These are phyloP conservation scores for Backusella psychrophila DNA, from an alignment of 192 early-diverging fungal species.

Conservation along the genomic window DNA sequence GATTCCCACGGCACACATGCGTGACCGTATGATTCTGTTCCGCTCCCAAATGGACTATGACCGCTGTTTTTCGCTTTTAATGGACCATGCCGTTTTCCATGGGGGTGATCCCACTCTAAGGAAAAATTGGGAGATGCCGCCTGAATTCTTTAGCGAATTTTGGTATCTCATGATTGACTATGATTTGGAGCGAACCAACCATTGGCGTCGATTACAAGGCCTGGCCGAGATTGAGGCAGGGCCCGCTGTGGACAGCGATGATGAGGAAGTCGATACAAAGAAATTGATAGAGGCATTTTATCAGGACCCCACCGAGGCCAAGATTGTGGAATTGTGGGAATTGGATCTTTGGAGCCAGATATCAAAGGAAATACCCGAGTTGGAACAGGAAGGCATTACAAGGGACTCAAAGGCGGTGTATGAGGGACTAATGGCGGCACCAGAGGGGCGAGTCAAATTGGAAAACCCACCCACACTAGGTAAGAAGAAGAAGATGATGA, in stretches of 20 bases:
- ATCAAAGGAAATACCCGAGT: background rate
- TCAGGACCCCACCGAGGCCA: background rate
- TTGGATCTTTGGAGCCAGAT: background rate
- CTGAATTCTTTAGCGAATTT: constrained; percentile 28
- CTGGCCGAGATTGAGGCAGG: constrained; percentile 8
- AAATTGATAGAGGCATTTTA: background rate
- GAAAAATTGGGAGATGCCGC: constrained; percentile 32
- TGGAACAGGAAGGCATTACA: background rate
- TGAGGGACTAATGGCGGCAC: background rate
- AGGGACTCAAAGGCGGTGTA: background rate
- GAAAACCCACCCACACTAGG: background rate
- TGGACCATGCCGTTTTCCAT: constrained; percentile 24
- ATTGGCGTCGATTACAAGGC: constrained; percentile 23
- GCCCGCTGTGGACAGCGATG: background rate
- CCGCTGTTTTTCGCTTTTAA: constrained; percentile 26
- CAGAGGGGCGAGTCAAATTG: background rate
- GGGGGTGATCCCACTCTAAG: constrained; percentile 32
- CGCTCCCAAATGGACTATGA: constrained; percentile 35
- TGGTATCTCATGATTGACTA: constrained; percentile 24
- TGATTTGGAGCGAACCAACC: constrained; percentile 30
- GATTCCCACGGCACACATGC: constrained; percentile 33
- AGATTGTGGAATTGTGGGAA: background rate
- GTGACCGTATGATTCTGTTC: constrained; percentile 41
- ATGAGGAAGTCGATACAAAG: background rate
- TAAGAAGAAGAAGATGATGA: background rate